Percentiles rank a stretch among this genome's conserved stretches.
These are phyloP conservation scores for Turritis glabra DNA, from an alignment of 345 rosid species.

Conservation along the genomic window DNA sequence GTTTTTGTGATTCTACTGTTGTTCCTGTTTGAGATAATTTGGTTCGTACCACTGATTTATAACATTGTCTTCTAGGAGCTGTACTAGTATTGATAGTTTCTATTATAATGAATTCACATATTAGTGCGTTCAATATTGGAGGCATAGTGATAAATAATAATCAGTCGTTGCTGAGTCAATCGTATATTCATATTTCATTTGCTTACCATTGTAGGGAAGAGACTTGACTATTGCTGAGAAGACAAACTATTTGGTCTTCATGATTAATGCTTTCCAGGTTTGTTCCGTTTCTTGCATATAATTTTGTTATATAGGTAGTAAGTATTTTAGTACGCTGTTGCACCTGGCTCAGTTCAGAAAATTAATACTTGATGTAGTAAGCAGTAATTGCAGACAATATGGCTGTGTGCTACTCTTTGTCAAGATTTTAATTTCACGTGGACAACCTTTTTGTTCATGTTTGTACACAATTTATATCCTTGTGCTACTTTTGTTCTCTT, in stretches of 20 bases:
- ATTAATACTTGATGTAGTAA: neutral
- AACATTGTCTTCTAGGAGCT: too few species aligned
- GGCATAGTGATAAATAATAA: too few species aligned
- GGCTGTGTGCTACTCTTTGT: neutral
- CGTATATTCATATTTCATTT: constrained; percentile 8
- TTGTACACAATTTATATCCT: neutral
- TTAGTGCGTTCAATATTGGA: too few species aligned
- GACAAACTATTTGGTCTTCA: constrained; percentile 89
- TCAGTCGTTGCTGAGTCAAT: too few species aligned
- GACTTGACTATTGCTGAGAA: constrained; percentile 83
- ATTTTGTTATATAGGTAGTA: constrained; percentile 16
- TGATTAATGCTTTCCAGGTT: constrained; percentile 99
- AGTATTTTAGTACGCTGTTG: neutral
- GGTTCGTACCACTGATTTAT: too few species aligned
- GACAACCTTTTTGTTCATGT: neutral
- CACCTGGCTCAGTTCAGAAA: neutral
- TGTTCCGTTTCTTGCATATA: constrained; percentile 27
- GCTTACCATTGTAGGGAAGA: constrained; percentile 63
- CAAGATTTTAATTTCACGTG: neutral
- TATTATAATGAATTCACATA: too few species aligned
- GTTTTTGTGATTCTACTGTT: neutral
- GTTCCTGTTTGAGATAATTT: constrained; percentile 6
- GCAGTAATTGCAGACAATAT: neutral
- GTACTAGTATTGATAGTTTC: too few species aligned
- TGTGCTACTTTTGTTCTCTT: constrained; percentile 5